These are phyloP conservation scores for Astrephomene gubernaculifera DNA, from an alignment of 139 green algal species.

Conservation along the genomic window DNA sequence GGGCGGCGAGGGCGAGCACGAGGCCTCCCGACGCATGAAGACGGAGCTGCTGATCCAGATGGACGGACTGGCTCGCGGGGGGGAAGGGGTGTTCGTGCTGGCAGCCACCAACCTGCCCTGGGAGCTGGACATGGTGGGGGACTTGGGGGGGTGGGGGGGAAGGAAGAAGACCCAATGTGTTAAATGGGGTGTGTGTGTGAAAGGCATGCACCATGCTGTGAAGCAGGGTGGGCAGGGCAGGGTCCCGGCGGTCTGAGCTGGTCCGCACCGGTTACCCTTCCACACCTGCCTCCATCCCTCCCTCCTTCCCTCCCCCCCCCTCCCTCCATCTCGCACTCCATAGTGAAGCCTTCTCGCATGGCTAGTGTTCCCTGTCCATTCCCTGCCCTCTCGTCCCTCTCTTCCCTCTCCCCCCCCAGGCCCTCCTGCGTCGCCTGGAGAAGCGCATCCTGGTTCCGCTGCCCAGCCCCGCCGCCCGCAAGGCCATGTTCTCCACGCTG, in stretches of 20 bases:
- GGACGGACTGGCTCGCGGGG: conserved; percentile 64
- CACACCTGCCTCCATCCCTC: too few species aligned
- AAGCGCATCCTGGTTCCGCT: conserved; percentile 73
- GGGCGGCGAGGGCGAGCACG: conserved; percentile 61
- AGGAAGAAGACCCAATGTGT: too few species aligned
- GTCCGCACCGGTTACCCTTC: too few species aligned
- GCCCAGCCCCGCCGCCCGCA: conserved; percentile 48
- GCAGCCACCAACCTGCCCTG: conserved; percentile 70
- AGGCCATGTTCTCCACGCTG: conserved; percentile 57
- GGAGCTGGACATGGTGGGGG: conserved; percentile 70
- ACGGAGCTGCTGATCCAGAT: conserved; percentile 75
- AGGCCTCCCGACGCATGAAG: conserved; percentile 70
- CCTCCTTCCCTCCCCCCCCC: too few species aligned
- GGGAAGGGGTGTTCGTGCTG: conserved; percentile 74
- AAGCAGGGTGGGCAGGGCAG: too few species aligned
- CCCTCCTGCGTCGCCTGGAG: conserved; percentile 64
- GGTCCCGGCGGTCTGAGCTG: too few species aligned
- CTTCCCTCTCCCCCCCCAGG: conserved; percentile 18
- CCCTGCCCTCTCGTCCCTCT: too few species aligned
- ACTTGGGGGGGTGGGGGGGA: neutral
- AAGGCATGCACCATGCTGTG: too few species aligned
- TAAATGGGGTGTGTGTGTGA: too few species aligned
- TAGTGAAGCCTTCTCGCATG: too few species aligned
- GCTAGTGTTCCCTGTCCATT: too few species aligned
- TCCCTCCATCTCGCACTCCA: too few species aligned